phyloP scores from a whole-genome alignment of 768 basidiomycete species.

The Sporobolomyces roseus region DNA sequence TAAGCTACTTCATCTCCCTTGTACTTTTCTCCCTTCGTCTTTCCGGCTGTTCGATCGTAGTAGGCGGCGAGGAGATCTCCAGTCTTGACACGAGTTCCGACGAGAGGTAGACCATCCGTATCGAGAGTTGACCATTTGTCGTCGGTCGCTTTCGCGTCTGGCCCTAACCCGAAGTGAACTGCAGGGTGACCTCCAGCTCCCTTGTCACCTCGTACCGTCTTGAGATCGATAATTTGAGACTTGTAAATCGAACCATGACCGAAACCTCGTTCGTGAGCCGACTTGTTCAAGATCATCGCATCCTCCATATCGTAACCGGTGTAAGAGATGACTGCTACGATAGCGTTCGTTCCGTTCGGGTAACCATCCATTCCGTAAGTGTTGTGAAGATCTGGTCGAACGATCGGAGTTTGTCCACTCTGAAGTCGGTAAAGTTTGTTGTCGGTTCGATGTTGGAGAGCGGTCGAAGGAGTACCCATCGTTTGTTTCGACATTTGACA shows the following conservation, averaged over 20 bases:
- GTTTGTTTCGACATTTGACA: constrained; percentile 98
- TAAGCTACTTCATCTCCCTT: constrained; percentile 91
- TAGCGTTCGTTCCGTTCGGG: constrained; percentile 95
- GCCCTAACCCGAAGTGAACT: constrained; percentile 81
- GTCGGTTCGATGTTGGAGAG: constrained; percentile 85
- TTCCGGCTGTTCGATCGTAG: constrained; percentile 73
- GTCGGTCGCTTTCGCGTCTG: constrained; percentile 62
- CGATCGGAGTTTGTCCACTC: constrained; percentile 89
- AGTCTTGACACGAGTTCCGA: constrained; percentile 65
- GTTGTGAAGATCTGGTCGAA: constrained; percentile 84
- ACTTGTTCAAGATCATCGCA: constrained; percentile 99
- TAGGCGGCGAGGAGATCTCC: constrained; percentile 84
- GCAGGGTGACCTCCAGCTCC: constrained; percentile 59
- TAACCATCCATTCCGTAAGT: constrained; percentile 97
- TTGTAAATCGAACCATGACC: constrained; percentile 96
- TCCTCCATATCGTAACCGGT: constrained; percentile 99
- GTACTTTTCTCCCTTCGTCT: constrained; percentile 84
- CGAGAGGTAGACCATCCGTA: constrained; percentile 73
- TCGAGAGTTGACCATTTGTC: constrained; percentile 61
- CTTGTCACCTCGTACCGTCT: constrained; percentile 65
- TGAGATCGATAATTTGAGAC: constrained; percentile 82
- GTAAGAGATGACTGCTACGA: constrained; percentile 99
- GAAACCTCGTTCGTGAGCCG: constrained; percentile 95
- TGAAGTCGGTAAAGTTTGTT: constrained; percentile 97
- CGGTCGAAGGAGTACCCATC: constrained; percentile 96